Evolutionary conservation across 495 filamentous ascomycete genomes (phyloP), one percentile per base, ranked within the genome.

Genomic region (Parathielavia appendiculata): DNA sequence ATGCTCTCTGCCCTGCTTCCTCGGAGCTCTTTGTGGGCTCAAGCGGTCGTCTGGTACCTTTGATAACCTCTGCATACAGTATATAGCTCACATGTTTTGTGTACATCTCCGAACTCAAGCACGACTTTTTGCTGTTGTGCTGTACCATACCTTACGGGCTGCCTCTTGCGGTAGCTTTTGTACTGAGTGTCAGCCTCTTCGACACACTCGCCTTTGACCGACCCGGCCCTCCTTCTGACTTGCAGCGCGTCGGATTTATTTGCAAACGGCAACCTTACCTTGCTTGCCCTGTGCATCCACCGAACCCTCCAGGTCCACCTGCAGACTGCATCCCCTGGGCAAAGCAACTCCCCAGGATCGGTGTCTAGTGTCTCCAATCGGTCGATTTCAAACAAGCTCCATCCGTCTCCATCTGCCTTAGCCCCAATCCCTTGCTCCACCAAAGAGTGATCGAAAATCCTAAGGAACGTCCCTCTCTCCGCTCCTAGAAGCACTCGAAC

Each of bases 341-440:
- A 6, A 38, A 40, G 19, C 14, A 19, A 30, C 6, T 17, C 57
- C 58, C 58, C 46, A n/a, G 46, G 58, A 60, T 60, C 46, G 51
- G 39, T 4, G 48, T 51, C 32, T 17, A 40, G n/a, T 34, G 23
- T 57, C 57, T 26, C 66, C 66, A 69, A 69, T 66, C 64, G 65
- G 56, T 47, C 63, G 53, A 51, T 35, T 52, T 62, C 55, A 43
- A n/a, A 22, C 22, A 51, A 63, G 49, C 38, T 61, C 59, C 58
- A 58, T 57, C 61, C 47, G 57, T 57, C 53, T 41, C 40, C 53
- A 30, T 57, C 35, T n/a, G 51, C 52, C 64, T 62, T 57, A 57
- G 50, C 53, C 60, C 66, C 63, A 54, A 65, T 60, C 62, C 62
- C 57, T 69, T 68, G 67, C 69, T 67, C 69, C 69, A 69, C 69